These are phyloP conservation scores for Tuber microsphaerosporum DNA, from an alignment of 495 filamentous ascomycete genomes.

Conservation along the genomic window DNA sequence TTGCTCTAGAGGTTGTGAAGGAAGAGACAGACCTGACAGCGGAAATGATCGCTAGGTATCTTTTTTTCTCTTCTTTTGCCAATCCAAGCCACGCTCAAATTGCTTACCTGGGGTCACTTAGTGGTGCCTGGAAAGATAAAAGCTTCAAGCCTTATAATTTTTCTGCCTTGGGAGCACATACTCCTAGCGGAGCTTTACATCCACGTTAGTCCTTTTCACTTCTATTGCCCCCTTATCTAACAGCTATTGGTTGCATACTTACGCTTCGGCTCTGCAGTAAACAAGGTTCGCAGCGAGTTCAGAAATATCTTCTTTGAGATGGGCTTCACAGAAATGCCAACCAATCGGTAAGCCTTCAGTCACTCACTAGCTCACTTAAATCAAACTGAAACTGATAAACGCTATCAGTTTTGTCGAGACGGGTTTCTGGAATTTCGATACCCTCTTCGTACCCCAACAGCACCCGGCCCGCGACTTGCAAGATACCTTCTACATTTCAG, in stretches of 20 bases:
- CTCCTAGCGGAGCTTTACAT: conserved; percentile 78
- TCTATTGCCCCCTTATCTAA: neutral
- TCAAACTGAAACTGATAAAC: conserved; percentile 41
- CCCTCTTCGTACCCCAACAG: conserved; percentile 94
- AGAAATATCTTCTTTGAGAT: conserved; percentile 95
- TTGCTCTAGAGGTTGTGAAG: conserved; percentile 71
- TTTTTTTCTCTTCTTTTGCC: neutral
- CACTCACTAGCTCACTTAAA: conserved; percentile 6
- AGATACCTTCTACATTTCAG: conserved; percentile 96
- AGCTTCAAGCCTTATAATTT: conserved; percentile 97
- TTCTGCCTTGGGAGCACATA: conserved; percentile 73
- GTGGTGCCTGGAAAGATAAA: conserved; percentile 72
- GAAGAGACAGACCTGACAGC: conserved; percentile 93
- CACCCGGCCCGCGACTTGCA: conserved; percentile 93
- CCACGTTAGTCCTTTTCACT: conserved; percentile 47
- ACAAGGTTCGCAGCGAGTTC: conserved; percentile 90
- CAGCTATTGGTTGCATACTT: neutral
- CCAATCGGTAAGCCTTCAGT: conserved; percentile 48
- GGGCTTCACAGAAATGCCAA: conserved; percentile 80
- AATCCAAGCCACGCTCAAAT: neutral
- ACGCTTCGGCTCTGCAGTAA: conserved; percentile 48
- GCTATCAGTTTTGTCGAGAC: conserved; percentile 71
- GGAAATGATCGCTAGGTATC: conserved; percentile 71
- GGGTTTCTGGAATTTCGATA: conserved; percentile 98
- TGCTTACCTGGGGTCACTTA: conserved; percentile 26